Conservation (phyloP, 2,329 filamentous ascomycete genomes). For the Cladosporium sp. region DNA sequence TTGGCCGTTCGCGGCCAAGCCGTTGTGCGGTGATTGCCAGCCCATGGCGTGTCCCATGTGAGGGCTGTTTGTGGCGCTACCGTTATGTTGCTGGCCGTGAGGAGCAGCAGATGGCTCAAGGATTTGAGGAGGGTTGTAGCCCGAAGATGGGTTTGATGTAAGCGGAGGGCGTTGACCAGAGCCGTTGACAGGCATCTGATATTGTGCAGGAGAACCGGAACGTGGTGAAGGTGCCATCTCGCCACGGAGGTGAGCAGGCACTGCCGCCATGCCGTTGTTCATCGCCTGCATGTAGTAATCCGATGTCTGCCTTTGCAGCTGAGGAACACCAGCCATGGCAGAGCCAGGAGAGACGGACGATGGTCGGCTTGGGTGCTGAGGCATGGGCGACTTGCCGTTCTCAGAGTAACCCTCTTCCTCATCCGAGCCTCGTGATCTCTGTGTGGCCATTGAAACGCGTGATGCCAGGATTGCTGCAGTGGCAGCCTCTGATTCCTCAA, state of each 20-base stretch:
- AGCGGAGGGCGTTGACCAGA: conserved; percentile 55
- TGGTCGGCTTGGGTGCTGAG: conserved; percentile 77
- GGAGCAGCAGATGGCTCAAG: conserved; percentile 74
- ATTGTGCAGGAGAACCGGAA: conserved; percentile 62
- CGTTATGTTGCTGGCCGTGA: conserved; percentile 71
- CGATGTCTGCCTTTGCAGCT: conserved; percentile 65
- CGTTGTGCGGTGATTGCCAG: conserved; percentile 83
- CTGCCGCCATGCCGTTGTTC: conserved; percentile 48
- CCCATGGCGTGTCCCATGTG: conserved; percentile 73
- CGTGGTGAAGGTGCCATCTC: conserved; percentile 71
- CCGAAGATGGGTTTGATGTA: conserved; percentile 74
- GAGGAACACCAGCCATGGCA: conserved; percentile 69
- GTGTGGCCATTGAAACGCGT: conserved; percentile 44
- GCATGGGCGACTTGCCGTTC: conserved; percentile 70
- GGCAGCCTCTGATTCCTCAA: conserved; percentile 87
- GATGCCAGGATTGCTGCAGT: conserved; percentile 81
- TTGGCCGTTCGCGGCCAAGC: conserved; percentile 64
- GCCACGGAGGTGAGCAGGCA: conserved; percentile 78
- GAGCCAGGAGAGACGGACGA: conserved; percentile 77
- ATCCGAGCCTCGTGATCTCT: conserved; percentile 63
- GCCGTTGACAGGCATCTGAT: conserved; percentile 57
- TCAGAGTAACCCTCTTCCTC: conserved; percentile 64
- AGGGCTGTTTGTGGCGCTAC: conserved; percentile 78
- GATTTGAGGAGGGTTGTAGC: conserved; percentile 79
- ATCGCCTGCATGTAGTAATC: conserved; percentile 81